Evolutionary conservation across 2,329 filamentous ascomycete species (phyloP).

Genomic region (Penicillium digitatum): DNA sequence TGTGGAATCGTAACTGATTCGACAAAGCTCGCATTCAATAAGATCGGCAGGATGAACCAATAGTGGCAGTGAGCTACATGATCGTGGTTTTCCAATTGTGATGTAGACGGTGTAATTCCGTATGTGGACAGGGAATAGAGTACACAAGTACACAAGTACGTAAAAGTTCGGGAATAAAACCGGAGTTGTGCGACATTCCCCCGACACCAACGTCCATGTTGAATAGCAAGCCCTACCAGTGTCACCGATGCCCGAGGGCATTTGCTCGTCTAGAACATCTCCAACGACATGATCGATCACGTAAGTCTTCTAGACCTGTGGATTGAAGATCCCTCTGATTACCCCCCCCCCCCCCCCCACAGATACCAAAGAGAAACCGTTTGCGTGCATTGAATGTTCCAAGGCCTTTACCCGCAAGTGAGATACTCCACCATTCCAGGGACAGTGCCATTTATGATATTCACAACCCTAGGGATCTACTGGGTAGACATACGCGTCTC

Average conservation of each 20-base stretch:
- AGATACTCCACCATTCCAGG: not conserved
- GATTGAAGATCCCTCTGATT: conserved; percentile 2
- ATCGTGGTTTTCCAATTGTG: not conserved
- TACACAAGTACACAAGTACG: too few species aligned
- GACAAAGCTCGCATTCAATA: too few species aligned
- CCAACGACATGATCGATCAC: conserved; percentile 36
- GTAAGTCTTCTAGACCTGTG: conserved; percentile 17
- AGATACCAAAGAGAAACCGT: conserved; percentile 39
- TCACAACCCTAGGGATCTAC: conserved; percentile 27
- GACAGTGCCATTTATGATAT: not conserved
- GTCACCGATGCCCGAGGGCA: conserved; percentile 28
- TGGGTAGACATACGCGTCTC: conserved; percentile 33
- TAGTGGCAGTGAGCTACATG: not conserved
- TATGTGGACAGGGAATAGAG: not conserved
- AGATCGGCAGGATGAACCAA: not conserved
- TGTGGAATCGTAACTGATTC: not conserved
- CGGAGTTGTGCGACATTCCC: not conserved
- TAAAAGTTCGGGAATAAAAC: too few species aligned
- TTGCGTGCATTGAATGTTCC: conserved; percentile 27
- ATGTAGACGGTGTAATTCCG: too few species aligned
- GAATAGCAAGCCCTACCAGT: conserved; percentile 27
- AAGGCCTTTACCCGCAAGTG: conserved; percentile 38
- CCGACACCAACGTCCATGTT: conserved; percentile 3
- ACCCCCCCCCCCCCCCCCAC: not conserved
- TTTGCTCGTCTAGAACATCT: conserved; percentile 37